A percentile compares a stretch with the other conserved stretches of the same genome.
phyloP scores from a whole-genome alignment of 495 filamentous ascomycete species.

The Penicillium macrosclerotiorum region DNA sequence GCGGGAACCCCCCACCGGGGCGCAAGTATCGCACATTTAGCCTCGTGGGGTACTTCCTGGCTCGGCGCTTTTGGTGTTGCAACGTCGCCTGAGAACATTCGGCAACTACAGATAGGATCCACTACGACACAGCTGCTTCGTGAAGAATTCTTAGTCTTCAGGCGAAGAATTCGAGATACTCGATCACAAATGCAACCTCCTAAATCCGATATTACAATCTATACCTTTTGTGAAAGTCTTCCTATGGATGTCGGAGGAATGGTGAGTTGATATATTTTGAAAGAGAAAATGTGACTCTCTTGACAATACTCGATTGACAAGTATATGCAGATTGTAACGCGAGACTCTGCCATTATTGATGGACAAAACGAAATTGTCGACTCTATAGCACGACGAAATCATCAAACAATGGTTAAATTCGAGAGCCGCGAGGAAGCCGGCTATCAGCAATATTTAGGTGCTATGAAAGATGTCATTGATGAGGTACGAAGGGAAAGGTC shows the following conservation, averaged over 20 bases:
- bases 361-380: neutral
- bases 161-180: neutral
- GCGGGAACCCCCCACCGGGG: constrained; percentile 2
- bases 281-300: too few species aligned
- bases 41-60: neutral
- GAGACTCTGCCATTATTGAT: neutral
- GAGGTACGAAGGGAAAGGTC: neutral
- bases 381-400: neutral
- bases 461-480: neutral
- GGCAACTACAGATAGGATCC: neutral
- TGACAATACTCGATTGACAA: neutral
- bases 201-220: neutral
- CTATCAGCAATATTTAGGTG: neutral
- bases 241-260: neutral
- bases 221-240: neutral
- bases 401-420: neutral
- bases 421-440: neutral
- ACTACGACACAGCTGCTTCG: constrained; percentile 1
- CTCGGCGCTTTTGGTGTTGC: neutral
- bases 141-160: neutral
- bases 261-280: neutral
- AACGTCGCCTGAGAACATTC: neutral
- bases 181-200: neutral
- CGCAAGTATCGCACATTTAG: neutral
- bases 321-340: neutral